Conservation (phyloP, 1,139 yeast species). For the Scheffersomyces stambukii region DNA sequence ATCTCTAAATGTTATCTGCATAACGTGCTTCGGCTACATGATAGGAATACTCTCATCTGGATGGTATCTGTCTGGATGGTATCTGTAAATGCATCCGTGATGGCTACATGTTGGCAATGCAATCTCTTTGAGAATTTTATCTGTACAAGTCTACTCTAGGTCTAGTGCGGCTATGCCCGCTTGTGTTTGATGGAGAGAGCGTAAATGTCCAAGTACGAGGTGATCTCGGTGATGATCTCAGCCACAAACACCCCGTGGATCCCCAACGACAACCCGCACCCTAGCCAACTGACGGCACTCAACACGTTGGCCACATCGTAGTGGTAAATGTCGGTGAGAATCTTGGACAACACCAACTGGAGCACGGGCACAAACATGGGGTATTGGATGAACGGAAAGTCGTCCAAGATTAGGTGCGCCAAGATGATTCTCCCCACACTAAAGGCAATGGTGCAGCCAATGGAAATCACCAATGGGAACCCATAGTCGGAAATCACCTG, state of each 20-base stretch:
- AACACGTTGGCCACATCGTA: conserved; percentile 38
- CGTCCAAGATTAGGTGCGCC: conserved; percentile 78
- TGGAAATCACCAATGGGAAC: conserved; percentile 60
- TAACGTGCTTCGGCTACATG: no score
- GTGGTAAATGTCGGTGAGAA: conserved; percentile 35
- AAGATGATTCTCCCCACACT: conserved; percentile 85
- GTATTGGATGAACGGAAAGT: conserved; percentile 68
- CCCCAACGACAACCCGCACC: conserved; percentile 73
- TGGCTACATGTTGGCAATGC: no score
- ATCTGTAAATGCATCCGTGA: no score
- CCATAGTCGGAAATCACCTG: conserved; percentile 45
- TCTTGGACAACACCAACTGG: conserved; percentile 46
- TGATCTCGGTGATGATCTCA: conserved; percentile 81
- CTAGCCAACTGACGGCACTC: conserved; percentile 57
- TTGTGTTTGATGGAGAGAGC: conserved; percentile 83
- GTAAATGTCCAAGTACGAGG: conserved; percentile 77
- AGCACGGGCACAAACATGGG: conserved; percentile 65
- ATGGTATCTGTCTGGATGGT: no score
- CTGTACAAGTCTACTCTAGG: background rate
- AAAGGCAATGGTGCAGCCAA: conserved; percentile 77
- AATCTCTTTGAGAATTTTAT: no score
- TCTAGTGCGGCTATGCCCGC: conserved; percentile 29
- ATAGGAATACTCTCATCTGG: no score
- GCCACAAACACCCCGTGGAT: conserved; percentile 74
- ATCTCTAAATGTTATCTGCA: no score